Base-by-base conservation (phyloP, 495 filamentous ascomycete genomes). In the Neurospora sublineolata region DNA sequence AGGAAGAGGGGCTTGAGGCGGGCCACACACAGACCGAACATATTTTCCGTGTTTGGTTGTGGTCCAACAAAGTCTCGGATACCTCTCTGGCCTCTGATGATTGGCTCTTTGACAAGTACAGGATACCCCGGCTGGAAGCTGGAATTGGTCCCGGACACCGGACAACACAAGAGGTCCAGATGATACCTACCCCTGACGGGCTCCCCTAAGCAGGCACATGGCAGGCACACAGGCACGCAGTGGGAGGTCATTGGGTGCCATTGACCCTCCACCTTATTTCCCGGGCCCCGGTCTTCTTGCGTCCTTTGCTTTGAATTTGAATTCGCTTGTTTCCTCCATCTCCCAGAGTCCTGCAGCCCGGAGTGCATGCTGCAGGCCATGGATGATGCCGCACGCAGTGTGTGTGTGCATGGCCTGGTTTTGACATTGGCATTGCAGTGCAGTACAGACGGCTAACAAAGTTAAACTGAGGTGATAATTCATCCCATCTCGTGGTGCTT, bases 371-470 rank as follows among this genome's bases (percentile, higher is more conserved):
- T 64, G 52, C 52, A 64, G 52, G 52, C 23, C 4, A 60, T 60
- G 16, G 40, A 18, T 18, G 40, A 30, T 58, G 46, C 46, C 30
- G 20, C n/a, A 20, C 20, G 41, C 44, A 52, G 20, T 16, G 52
- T 16, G 40, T 18, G 40, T 58, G 46, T 23, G n/a, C n/a, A 5
- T 44, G 41, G 73, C 71, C 71, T 70, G 73, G 71, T 75, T 73
- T 73, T 68, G 70, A 72, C 70, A 68, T 33, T 68, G 70, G 64
- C 64, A 52, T 40, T 68, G 16, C 71, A 44, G 18, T 69, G n/a
- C 41, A 38, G 71, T 41, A n/a, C 12, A n/a, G n/a, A n/a, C n/a
- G n/a, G n/a, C n/a, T n/a, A n/a, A n/a, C n/a, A 11, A 7, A 58
- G 6, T 67, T 23, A 58, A 58, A 58, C 46, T 58, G 46, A 30